phyloP scores from a whole-genome alignment of 768 basidiomycete genomes.

The Serpula lacrymans region DNA sequence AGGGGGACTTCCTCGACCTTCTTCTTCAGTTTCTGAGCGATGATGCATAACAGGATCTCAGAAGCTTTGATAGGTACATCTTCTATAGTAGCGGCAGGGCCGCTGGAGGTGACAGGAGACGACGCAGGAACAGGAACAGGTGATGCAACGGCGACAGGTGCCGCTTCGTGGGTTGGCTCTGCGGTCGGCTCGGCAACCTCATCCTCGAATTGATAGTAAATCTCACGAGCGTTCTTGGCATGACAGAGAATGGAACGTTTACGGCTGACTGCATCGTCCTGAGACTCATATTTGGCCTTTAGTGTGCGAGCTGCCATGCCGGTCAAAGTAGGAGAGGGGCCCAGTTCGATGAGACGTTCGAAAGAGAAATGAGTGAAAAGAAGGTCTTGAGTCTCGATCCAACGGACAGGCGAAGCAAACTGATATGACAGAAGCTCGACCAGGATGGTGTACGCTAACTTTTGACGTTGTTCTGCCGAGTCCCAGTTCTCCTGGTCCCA shows the following conservation, averaged over 20 bases:
- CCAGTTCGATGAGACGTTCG: conserved; percentile 93
- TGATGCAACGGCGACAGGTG: conserved; percentile 36
- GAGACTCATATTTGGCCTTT: conserved; percentile 89
- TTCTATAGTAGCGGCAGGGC: conserved; percentile 71
- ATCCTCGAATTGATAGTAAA: conserved; percentile 97
- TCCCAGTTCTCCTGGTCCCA: conserved; percentile 95
- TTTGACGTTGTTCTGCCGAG: conserved; percentile 76
- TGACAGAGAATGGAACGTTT: conserved; percentile 85
- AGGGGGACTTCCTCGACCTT: conserved; percentile 82
- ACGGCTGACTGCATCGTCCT: conserved; percentile 81
- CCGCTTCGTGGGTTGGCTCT: conserved; percentile 25
- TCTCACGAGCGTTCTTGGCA: conserved; percentile 93
- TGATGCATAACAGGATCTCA: conserved; percentile 83
- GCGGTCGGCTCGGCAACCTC: conserved; percentile 48
- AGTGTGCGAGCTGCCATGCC: conserved; percentile 91
- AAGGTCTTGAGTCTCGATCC: conserved; percentile 98
- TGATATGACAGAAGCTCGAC: conserved; percentile 98
- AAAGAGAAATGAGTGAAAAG: conserved; percentile 85
- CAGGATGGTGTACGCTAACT: conserved; percentile 92
- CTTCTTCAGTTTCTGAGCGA: conserved; percentile 99
- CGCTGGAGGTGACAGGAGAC: conserved; percentile 45
- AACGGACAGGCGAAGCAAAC: conserved; percentile 96
- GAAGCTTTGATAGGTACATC: conserved; percentile 90
- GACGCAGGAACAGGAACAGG: conserved; percentile 39
- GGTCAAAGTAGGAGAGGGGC: conserved; percentile 93